phyloP scores from a whole-genome alignment of 306 rosid species.

The Rosa chinensis region DNA sequence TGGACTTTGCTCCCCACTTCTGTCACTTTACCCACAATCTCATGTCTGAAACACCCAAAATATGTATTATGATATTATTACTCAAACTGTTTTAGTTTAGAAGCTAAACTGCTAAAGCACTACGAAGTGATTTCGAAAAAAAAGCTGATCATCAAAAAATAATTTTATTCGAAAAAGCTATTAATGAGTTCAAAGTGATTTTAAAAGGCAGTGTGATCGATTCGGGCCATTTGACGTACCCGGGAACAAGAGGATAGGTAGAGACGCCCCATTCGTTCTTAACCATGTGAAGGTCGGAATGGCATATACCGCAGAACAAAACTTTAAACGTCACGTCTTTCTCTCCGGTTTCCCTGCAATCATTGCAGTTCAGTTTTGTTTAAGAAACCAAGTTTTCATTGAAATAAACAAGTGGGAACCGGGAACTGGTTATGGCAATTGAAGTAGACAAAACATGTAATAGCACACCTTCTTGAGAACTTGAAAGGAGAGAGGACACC shows the following conservation, averaged over 20 bases:
- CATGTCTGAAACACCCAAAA: constrained; percentile 26
- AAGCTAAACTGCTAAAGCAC: not conserved
- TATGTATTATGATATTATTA: not conserved
- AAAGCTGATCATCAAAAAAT: no score
- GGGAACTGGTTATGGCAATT: not conserved
- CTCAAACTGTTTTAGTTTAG: not conserved
- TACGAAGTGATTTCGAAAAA: not conserved
- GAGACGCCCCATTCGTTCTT: constrained; percentile 26
- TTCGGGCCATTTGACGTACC: not conserved
- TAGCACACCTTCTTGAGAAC: constrained; percentile 32
- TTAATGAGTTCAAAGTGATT: not conserved
- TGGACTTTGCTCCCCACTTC: constrained; percentile 30
- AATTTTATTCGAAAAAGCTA: not conserved
- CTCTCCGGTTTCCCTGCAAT: constrained; percentile 30
- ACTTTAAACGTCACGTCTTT: constrained; percentile 23
- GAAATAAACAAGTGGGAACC: not conserved
- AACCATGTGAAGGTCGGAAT: constrained; percentile 27
- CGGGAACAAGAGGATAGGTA: constrained; percentile 21
- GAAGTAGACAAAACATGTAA: not conserved
- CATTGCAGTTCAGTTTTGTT: not conserved
- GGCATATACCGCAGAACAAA: constrained; percentile 30
- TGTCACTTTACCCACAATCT: constrained; percentile 31
- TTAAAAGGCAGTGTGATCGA: not conserved
- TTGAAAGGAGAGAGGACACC: constrained; percentile 34
- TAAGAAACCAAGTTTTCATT: not conserved